phyloP scores from a whole-genome alignment of 2,329 filamentous ascomycete genomes.

The Penicillium sp. region DNA sequence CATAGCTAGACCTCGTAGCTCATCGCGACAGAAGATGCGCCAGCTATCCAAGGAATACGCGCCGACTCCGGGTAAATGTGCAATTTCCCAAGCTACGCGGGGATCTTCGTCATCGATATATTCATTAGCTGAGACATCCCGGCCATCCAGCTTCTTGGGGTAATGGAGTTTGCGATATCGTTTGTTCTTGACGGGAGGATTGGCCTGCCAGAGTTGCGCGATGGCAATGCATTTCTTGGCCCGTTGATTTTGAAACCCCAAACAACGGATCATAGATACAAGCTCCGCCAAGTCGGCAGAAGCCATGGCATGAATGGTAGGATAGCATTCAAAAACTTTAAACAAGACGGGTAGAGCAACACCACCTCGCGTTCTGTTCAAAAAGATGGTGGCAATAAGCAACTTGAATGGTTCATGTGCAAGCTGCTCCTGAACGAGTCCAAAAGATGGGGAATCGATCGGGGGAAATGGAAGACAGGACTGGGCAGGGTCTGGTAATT shows the following conservation, averaged over 20 bases:
- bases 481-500: conserved; percentile 35
- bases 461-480: conserved; percentile 66
- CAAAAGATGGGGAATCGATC: conserved; percentile 66
- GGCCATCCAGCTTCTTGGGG: conserved; percentile 54
- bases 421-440: conserved; percentile 81
- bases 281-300: conserved; percentile 61
- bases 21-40: conserved; percentile 90
- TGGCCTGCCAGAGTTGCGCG: conserved; percentile 67
- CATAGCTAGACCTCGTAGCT: conserved; percentile 65
- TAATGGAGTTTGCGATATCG: conserved; percentile 63
- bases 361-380: conserved; percentile 77
- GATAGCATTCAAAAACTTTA: conserved; percentile 67
- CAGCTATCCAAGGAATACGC: conserved; percentile 86
- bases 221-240: conserved; percentile 70
- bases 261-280: conserved; percentile 64
- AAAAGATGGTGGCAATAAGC: conserved; percentile 79
- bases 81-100: conserved; percentile 75
- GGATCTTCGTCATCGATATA: conserved; percentile 54
- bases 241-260: conserved; percentile 72
- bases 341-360: conserved; percentile 77
- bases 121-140: conserved; percentile 53
- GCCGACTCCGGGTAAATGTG: conserved; percentile 75
- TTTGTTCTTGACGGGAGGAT: conserved; percentile 63
- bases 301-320: conserved; percentile 66
- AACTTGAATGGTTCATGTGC: conserved; percentile 76